Evolutionary conservation across 371 early-diverging fungal genomes (phyloP), one percentile per base, ranked within the genome.

Genomic region (Coemansia sp.): DNA sequence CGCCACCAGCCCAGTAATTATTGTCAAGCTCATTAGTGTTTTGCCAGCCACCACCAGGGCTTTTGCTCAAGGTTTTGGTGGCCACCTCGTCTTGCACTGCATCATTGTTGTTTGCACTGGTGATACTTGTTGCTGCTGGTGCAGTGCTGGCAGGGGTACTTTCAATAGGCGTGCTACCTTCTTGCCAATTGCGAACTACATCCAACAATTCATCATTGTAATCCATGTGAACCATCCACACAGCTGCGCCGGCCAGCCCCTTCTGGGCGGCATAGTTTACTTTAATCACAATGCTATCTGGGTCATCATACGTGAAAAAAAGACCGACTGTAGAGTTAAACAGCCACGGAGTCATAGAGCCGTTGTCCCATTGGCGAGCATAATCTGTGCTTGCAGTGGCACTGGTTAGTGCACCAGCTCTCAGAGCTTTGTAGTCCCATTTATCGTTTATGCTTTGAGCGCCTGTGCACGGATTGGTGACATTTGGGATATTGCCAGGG

Each of bases 401-500:
- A 45, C 7, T 45, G 0, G 5, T 45, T 8, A 45, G 6, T 45
- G 16, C 16, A 1, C 45, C 45, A 8, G n/a, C 16, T 45, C 45
- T 5, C 16, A 45, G 16, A 45, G n/a, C n/a, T 7, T 45, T 45
- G 45, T 45, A 45, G 8, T 45, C 16, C 45, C 45, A 45, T 20
- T 7, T 45, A 16, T 45, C 45, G 9, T 45, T 8, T n/a, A 20
- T 20, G 16, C 14, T 45, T n/a, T 4, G n/a, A 8, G 20, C 5
- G 5, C 36, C 47, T 0, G 59, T 42, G 32, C 73, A 72, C 1
- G 55, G 47, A 8, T 65, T 65, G 4, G 26, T 39, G 59, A 62
- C 65, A 45, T 14, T 16, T 8, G n/a, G 26, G 1, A 26, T 5
- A 20, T 16, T 16, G n/a, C 16, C 5, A 2, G 47, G 47, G 16